phyloP scores from a whole-genome alignment of 2,329 filamentous ascomycete genomes.

The Talaromyces sp. region DNA sequence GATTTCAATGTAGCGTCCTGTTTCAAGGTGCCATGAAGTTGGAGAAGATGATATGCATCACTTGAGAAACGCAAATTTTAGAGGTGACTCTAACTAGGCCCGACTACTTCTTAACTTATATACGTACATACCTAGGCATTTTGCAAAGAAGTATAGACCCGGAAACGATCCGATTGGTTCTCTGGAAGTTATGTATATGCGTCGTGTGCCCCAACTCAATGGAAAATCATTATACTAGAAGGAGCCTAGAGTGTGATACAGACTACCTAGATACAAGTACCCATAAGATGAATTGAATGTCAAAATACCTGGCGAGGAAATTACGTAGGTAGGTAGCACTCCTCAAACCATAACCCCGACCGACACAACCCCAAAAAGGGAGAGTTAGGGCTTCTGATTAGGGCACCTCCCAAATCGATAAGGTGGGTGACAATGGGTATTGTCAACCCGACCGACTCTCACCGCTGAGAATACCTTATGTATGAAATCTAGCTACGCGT shows the following conservation, averaged over 20 bases:
- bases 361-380: neutral
- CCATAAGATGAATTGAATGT: too few species aligned
- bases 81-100: neutral
- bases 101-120: neutral
- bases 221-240: neutral
- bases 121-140: neutral
- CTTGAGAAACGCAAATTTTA: neutral
- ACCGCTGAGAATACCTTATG: neutral
- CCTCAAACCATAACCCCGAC: neutral
- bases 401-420: neutral
- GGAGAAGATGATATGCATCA: neutral
- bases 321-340: neutral
- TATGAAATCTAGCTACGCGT: neutral
- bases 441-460: neutral
- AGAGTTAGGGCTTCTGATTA: constrained; percentile 11
- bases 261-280: neutral
- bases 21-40: neutral
- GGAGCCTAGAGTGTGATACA: too few species aligned
- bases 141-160: neutral
- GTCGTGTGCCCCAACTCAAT: neutral
- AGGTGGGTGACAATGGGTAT: neutral
- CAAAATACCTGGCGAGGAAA: neutral
- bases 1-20: too few species aligned
- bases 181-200: neutral
- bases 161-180: neutral